Base-by-base conservation (phyloP, 2,329 filamentous ascomycete genomes). In the Coniochaeta prunicola region DNA sequence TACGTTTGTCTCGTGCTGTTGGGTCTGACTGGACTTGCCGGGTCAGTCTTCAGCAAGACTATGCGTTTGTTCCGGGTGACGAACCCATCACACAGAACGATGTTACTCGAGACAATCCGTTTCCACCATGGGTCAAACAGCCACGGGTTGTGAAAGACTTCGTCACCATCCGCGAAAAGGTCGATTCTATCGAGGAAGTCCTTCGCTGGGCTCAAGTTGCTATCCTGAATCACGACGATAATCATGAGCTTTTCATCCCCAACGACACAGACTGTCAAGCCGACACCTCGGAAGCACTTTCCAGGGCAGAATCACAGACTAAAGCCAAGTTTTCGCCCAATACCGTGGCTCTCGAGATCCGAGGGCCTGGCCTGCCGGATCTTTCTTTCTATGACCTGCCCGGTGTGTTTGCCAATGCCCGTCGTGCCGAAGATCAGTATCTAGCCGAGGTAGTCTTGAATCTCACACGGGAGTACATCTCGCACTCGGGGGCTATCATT, bases 381-480 rank as follows among this genome's bases (percentile, higher is more conserved):
- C 70, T 96, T 0, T 91, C 88, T 0, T 96, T 96, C 65, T 93
- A 90, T 61, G 92, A 96, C 61, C 78, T 96, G 0, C 92, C 92
- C 0, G 92, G 92, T 0, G 85, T 96, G 0, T 93, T 96, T 61
- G 84, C 86, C 21, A 87, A 87, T 8, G 81, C 87, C 0, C 83
- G 85, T 1, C 78, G 85, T 8, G 81, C 81, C 8, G 77, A 83
- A 2, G 85, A 92, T 17, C 77, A 82, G 10, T 89, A 89, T 59
- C 75, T 93, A 0, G 87, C 92, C 13, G 76, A 80, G 0, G 84
- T 94, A 0, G 88, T 96, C 0, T 79, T 85, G 56, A 88, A 89
- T 19, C 69, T 96, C 0, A 86, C 91, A 0, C 79, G 77, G 1
- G 77, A 85, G 0, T 96, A 96, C 63, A 86, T 96, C 4, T 73